Evolutionary conservation across 495 filamentous ascomycete species (phyloP), one percentile per base, ranked within the genome.

Genomic region (Aspergillus carlsbadensis): DNA sequence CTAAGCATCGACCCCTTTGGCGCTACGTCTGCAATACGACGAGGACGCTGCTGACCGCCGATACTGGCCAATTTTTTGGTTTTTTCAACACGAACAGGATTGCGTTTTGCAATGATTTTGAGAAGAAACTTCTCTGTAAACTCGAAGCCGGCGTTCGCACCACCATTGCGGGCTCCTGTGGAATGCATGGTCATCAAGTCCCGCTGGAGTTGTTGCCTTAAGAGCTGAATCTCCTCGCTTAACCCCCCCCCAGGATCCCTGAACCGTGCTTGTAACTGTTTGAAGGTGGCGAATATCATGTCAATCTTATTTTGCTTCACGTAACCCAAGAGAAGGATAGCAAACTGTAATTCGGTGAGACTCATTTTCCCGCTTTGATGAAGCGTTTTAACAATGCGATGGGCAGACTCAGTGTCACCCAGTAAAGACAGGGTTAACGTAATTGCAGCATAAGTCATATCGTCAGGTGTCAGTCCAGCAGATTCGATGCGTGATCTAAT

Each of bases 271-370:
- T 71, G 29, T 76, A 89, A 86, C 40, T 78, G 71, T 11, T 72
- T 63, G 39, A 83, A 79, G 18, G 84, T 68, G 37, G 72, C 59
- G 49, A 83, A 77, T 7, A 83, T 81, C 66, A 78, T 81, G 11
- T 70, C 67, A 36, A 74, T 72, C 34, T 84, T 74, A 35, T 76
- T 68, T 35, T 66, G 69, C 31, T 62, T 71, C 41, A 87, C 64
- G 59, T 82, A 89, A 3, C 85, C 89, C 22, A 80, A 76, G 74
- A 94, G 84, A 22, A 93, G 69, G 5, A 91, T 81, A n/a, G 84
- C 78, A 65, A 90, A 95, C 66, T 96, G 91, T 10, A 87, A 77
- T 11, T 81, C 76, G 0, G 81, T 86, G 3, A 83, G 79, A 46
- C 79, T 71, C 21, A 92, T 74, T 6, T 79, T 72, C 6, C 77